These are phyloP conservation scores for Lophiostoma macrostomum DNA, from an alignment of 495 filamentous ascomycete species.

Conservation along the genomic window DNA sequence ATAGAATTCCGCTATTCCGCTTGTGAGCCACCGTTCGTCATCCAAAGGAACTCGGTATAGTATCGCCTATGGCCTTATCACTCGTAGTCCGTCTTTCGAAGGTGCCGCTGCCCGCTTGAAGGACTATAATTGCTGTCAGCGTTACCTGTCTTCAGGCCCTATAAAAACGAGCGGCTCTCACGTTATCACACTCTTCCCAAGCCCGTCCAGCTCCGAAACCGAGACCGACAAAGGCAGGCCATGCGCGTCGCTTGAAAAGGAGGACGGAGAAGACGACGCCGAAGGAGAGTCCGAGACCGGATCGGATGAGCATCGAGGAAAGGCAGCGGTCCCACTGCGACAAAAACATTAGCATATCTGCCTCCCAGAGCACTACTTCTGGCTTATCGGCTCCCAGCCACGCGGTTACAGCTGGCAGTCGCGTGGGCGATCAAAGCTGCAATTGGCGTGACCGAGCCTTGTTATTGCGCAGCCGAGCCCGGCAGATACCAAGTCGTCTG, in stretches of 20 bases:
- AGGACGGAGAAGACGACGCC: constrained; percentile 98
- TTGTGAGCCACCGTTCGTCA: neutral
- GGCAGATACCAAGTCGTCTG: neutral
- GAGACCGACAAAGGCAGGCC: constrained; percentile 87
- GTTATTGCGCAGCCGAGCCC: neutral
- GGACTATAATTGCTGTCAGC: constrained; percentile 23
- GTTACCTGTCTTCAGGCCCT: neutral
- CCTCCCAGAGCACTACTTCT: neutral
- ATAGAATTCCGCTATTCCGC: neutral
- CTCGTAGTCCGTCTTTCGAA: constrained; percentile 33
- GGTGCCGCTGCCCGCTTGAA: constrained; percentile 34
- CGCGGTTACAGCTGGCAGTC: neutral
- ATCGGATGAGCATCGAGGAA: constrained; percentile 93
- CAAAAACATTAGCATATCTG: constrained; percentile 18
- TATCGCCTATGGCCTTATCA: constrained; percentile 29
- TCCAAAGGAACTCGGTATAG: neutral
- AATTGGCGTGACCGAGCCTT: neutral
- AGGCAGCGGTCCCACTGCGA: constrained; percentile 94
- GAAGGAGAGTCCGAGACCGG: constrained; percentile 87
- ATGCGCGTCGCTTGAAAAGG: constrained; percentile 93
- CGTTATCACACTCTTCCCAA: constrained; percentile 82
- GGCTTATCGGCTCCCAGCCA: neutral
- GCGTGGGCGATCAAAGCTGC: neutral
- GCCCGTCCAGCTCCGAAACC: constrained; percentile 95
- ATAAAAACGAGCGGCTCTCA: constrained; percentile 18